These are phyloP conservation scores for Chenopodium quinoa DNA, from an alignment of 148 eudicot species.

Conservation along the genomic window DNA sequence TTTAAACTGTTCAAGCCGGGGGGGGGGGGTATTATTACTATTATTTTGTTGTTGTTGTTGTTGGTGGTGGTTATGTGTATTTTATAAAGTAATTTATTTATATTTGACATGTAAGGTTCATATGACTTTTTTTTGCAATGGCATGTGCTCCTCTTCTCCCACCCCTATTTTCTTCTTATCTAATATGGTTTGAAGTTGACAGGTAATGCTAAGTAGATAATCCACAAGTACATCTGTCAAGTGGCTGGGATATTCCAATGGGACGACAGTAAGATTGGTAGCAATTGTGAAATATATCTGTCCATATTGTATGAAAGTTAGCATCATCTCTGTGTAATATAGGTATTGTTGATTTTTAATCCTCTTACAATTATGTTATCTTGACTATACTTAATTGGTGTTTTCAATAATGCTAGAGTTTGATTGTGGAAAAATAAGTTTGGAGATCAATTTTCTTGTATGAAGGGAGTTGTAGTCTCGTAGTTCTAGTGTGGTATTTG, in stretches of 20 bases:
- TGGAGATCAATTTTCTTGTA: neutral
- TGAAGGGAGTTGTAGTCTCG: neutral
- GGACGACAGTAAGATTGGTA: conserved; percentile 8
- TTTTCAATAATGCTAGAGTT: neutral
- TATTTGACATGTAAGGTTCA: neutral
- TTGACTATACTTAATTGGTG: neutral
- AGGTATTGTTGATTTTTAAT: conserved; percentile 23
- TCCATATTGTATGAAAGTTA: conserved; percentile 6
- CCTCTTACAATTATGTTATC: neutral
- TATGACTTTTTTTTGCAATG: neutral
- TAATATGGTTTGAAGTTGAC: conserved; percentile 5
- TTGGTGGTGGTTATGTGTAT: too few relatives aligned
- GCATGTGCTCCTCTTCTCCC: neutral
- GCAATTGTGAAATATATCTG: conserved; percentile 5
- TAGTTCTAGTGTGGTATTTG: neutral
- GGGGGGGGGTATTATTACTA: too few relatives aligned
- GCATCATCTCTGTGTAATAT: neutral
- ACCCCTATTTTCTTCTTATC: neutral
- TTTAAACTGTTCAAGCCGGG: too few relatives aligned
- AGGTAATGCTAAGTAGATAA: conserved; percentile 29
- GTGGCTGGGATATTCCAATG: conserved; percentile 13
- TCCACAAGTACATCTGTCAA: neutral
- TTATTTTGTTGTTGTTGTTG: too few relatives aligned
- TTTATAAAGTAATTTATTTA: too few relatives aligned
- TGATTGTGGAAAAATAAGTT: neutral